Conservation (phyloP, 768 basidiomycete species). For the Cyclocybe cylindracea region DNA sequence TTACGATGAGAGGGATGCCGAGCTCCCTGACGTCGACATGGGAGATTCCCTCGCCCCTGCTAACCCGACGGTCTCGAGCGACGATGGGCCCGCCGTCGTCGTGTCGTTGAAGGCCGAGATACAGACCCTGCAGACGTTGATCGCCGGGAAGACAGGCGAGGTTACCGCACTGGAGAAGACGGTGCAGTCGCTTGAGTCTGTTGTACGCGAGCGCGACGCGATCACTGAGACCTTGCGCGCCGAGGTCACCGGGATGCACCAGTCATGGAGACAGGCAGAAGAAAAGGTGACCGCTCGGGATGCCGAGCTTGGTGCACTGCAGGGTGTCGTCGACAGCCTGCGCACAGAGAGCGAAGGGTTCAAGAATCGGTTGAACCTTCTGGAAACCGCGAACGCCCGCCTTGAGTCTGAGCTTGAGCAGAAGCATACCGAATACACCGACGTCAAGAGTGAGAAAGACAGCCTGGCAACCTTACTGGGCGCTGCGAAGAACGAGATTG, state of each 20-base stretch:
- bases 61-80: not conserved
- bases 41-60: not conserved
- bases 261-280: conserved; percentile 11
- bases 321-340: conserved; percentile 3
- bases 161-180: conserved; percentile 1
- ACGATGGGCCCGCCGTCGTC: not conserved
- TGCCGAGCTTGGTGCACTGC: conserved; percentile 2
- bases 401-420: conserved; percentile 4
- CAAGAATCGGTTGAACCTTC: not conserved
- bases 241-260: conserved; percentile 4
- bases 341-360: conserved; percentile 1
- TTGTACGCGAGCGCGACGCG: conserved; percentile 6
- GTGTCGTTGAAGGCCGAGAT: conserved; percentile 9
- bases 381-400: conserved; percentile 2
- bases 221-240: conserved; percentile 4
- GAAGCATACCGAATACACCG: not conserved
- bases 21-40: not conserved
- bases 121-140: conserved; percentile 1
- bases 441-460: conserved; percentile 1
- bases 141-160: not conserved
- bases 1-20: not conserved
- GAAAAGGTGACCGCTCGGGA: conserved; percentile 8
- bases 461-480: conserved; percentile 1
- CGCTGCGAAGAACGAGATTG: not conserved
- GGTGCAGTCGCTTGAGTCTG: not conserved